Percentiles rank a stretch among this genome's conserved stretches.
Evolutionary conservation across 2,329 filamentous ascomycete species (phyloP).

Genomic region (Intubia oerlemansii): DNA sequence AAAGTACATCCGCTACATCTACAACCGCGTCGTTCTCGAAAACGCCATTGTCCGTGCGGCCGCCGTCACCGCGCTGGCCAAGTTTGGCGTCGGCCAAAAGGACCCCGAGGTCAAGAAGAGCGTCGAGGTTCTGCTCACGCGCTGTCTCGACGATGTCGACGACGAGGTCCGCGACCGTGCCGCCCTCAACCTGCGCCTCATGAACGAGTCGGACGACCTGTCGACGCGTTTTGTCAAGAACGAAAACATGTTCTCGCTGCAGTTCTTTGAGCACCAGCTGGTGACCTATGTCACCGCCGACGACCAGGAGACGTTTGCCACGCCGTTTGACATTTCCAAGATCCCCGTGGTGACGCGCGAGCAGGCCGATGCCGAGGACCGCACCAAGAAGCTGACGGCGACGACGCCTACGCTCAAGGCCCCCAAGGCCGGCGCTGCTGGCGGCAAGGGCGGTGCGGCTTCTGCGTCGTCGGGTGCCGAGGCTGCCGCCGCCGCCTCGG

Average conservation of each 20-base stretch:
- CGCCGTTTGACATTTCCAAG: constrained; percentile 74
- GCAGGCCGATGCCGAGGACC: constrained; percentile 87
- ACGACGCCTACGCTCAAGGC: constrained; percentile 87
- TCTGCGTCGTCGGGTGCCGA: constrained; percentile 44
- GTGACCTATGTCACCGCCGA: constrained; percentile 94
- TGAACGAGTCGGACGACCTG: constrained; percentile 78
- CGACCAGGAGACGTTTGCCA: constrained; percentile 64
- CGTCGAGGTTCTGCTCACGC: constrained; percentile 74
- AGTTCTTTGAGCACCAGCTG: constrained; percentile 88
- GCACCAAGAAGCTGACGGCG: constrained; percentile 90
- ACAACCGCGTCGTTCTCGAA: constrained; percentile 92
- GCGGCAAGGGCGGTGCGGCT: constrained; percentile 26
- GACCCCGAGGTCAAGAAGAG: constrained; percentile 93
- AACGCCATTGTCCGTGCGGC: constrained; percentile 91
- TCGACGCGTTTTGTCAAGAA: constrained; percentile 84
- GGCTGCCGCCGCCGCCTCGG: constrained; percentile 53
- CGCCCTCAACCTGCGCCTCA: constrained; percentile 75
- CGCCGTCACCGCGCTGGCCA: constrained; percentile 84
- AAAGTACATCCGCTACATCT: constrained; percentile 98
- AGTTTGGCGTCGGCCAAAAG: constrained; percentile 93
- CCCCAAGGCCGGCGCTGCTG: constrained; percentile 48
- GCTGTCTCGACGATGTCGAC: constrained; percentile 90
- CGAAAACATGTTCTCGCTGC: constrained; percentile 87
- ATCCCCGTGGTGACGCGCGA: constrained; percentile 89
- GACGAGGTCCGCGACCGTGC: constrained; percentile 95